Evolutionary conservation across 257 asterid genomes (phyloP).

Genomic region (Apocynum venetum): DNA sequence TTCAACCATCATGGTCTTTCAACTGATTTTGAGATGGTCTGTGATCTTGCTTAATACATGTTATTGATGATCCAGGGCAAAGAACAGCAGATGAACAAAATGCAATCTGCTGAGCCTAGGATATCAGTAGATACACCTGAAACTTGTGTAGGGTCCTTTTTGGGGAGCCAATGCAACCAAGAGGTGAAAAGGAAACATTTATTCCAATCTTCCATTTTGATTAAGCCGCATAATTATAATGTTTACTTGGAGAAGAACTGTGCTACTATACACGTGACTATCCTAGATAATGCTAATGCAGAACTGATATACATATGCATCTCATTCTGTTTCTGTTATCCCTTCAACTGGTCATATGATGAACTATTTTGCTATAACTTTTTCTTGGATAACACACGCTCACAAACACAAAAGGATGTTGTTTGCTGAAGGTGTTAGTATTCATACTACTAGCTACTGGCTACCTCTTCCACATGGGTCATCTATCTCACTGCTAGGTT

Average conservation of each 20-base stretch:
- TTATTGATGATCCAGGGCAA: conserved; percentile 35
- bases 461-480: not conserved
- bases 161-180: conserved; percentile 29
- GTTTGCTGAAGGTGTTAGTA: not conserved
- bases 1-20: conserved; percentile 2
- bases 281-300: conserved; percentile 1
- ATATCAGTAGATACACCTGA: conserved; percentile 22
- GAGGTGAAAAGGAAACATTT: conserved; percentile 30
- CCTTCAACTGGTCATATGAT: not conserved
- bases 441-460: not conserved
- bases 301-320: not conserved
- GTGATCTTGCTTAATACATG: conserved; percentile 17
- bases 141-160: conserved; percentile 15
- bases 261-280: not conserved
- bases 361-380: not conserved
- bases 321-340: not conserved
- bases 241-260: not conserved
- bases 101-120: conserved; percentile 21
- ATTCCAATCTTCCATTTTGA: too few species aligned
- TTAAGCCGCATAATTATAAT: conserved; percentile 1
- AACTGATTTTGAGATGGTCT: conserved; percentile 7
- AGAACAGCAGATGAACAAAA: conserved; percentile 28
- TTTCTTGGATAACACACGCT: not conserved
- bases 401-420: too few species aligned
- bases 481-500: not conserved